These are phyloP conservation scores for Monilinia aucupariae DNA, from an alignment of 2,329 filamentous ascomycete genomes.

Conservation along the genomic window DNA sequence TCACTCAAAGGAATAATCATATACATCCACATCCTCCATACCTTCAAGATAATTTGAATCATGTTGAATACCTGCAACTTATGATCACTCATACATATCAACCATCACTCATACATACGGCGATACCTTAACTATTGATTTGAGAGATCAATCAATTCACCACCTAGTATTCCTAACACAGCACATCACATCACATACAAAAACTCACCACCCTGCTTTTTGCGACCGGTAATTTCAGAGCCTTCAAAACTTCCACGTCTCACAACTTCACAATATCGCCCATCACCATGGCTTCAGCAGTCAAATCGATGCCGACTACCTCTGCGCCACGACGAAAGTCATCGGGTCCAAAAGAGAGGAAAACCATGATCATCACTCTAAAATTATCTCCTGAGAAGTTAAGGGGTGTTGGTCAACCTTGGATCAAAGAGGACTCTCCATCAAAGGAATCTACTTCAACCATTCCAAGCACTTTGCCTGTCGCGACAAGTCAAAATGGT, in stretches of 20 bases:
- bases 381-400: slow-evolving; percentile 48
- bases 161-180: slow-evolving; percentile 2
- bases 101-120: background rate
- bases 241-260: background rate
- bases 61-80: slow-evolving; percentile 9
- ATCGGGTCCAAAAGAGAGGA: slow-evolving; percentile 26
- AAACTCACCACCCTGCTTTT: background rate
- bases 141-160: background rate
- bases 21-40: background rate
- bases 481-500: slow-evolving; percentile 40
- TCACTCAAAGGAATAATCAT: slow-evolving; percentile 1
- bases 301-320: slow-evolving; percentile 21
- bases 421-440: slow-evolving; percentile 40
- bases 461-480: slow-evolving; percentile 35
- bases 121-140: slow-evolving; percentile 4
- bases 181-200: background rate
- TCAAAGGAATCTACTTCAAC: slow-evolving; percentile 40
- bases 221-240: slow-evolving; percentile 13
- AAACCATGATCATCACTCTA: slow-evolving; percentile 45
- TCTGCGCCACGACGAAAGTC: slow-evolving; percentile 28
- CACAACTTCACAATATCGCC: slow-evolving; percentile 3
- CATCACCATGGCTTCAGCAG: slow-evolving; percentile 29
- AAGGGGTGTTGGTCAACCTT: slow-evolving; percentile 40
- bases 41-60: background rate
- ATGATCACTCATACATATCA: slow-evolving; percentile 1